Conservation (phyloP, 2,329 filamentous ascomycete genomes). For the Pleoardoris graminearum region DNA sequence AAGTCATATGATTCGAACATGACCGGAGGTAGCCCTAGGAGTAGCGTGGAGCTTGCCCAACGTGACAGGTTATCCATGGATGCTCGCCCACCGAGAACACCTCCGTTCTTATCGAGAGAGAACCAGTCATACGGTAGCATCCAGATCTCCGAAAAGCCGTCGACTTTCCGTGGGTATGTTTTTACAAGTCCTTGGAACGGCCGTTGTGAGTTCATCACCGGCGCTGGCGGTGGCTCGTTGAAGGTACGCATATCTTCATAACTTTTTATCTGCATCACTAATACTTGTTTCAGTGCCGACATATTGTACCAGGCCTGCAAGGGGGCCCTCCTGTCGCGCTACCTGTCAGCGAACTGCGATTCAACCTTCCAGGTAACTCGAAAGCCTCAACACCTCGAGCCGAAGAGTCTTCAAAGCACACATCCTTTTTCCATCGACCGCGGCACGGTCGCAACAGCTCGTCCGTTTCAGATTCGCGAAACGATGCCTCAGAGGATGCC, state of each 20-base stretch:
- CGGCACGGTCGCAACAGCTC: slow-evolving; percentile 37
- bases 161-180: slow-evolving; percentile 67
- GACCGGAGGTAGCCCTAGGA: slow-evolving; percentile 27
- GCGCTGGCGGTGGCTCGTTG: slow-evolving; percentile 72
- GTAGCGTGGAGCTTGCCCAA: slow-evolving; percentile 20
- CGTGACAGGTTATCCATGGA: slow-evolving; percentile 20
- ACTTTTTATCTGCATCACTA: slow-evolving; percentile 6
- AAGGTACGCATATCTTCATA: slow-evolving; percentile 44
- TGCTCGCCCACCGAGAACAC: slow-evolving; percentile 15
- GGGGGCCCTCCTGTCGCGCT: slow-evolving; percentile 42
- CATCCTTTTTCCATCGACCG: slow-evolving; percentile 41
- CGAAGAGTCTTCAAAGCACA: slow-evolving; percentile 37
- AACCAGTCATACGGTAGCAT: slow-evolving; percentile 35
- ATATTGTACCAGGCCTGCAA: slow-evolving; percentile 61
- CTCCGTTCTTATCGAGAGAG: slow-evolving; percentile 27
- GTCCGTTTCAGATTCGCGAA: slow-evolving; percentile 24
- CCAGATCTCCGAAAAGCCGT: slow-evolving; percentile 49
- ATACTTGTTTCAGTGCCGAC: slow-evolving; percentile 59
- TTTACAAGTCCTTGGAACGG: slow-evolving; percentile 88
- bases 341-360: slow-evolving; percentile 80
- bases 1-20: slow-evolving; percentile 35
- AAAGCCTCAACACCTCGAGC: slow-evolving; percentile 37
- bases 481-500: slow-evolving; percentile 21
- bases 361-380: slow-evolving; percentile 73
- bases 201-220: slow-evolving; percentile 81